Evolutionary conservation across 2,329 filamentous ascomycete species (phyloP).

Genomic region (Fusarium luffae): DNA sequence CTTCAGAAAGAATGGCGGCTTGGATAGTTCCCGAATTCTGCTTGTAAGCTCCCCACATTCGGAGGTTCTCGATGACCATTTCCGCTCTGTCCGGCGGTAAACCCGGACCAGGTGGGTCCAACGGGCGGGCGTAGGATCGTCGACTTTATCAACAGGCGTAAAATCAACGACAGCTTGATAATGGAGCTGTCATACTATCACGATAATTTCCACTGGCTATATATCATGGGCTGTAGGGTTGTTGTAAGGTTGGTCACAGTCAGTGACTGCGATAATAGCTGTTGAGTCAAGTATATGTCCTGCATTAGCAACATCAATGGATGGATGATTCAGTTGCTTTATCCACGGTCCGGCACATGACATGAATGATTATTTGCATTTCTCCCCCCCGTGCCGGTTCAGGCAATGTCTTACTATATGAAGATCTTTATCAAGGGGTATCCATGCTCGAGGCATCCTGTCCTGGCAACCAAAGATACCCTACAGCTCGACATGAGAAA

Average conservation of each 20-base stretch:
- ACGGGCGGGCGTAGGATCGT: neutral
- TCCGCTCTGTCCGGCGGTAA: neutral
- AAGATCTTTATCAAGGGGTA: neutral
- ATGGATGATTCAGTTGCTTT: neutral
- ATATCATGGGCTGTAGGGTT: neutral
- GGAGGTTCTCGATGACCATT: neutral
- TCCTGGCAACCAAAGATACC: conserved; percentile 13
- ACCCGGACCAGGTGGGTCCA: conserved; percentile 11
- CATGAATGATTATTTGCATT: neutral
- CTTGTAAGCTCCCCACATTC: neutral
- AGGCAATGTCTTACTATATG: neutral
- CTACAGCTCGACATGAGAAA: conserved; percentile 3
- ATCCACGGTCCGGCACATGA: neutral
- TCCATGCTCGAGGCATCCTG: neutral
- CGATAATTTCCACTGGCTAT: neutral
- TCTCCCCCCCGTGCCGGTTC: neutral
- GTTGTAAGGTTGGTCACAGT: neutral
- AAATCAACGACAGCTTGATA: neutral
- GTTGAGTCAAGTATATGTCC: neutral
- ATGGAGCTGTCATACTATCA: neutral
- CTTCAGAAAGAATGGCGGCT: neutral
- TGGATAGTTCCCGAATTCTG: neutral
- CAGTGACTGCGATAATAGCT: neutral
- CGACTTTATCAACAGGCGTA: neutral
- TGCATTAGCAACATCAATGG: neutral